phyloP scores from a whole-genome alignment of 2,329 filamentous ascomycete species.

The Aspergillus terreus region DNA sequence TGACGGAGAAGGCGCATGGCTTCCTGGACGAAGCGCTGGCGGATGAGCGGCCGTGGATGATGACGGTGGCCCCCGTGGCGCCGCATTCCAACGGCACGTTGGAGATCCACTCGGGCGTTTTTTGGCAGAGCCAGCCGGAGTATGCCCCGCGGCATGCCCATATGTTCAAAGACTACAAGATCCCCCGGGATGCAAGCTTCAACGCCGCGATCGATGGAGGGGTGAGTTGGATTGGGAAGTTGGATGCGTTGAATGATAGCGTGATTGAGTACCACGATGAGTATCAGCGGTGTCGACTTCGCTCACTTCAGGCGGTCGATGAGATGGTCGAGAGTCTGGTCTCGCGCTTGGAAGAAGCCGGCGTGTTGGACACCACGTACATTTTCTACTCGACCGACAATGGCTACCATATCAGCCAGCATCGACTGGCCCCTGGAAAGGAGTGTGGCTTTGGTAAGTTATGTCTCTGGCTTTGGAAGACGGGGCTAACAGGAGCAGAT shows the following conservation, averaged over 20 bases:
- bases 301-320: slow-evolving; percentile 51
- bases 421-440: slow-evolving; percentile 56
- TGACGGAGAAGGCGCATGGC: slow-evolving; percentile 53
- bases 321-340: slow-evolving; percentile 49
- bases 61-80: slow-evolving; percentile 61
- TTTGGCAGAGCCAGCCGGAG: slow-evolving; percentile 24
- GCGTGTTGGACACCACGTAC: slow-evolving; percentile 50
- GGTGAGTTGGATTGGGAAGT: slow-evolving; percentile 42
- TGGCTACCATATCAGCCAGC: slow-evolving; percentile 58
- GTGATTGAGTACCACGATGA: slow-evolving; percentile 50
- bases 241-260: slow-evolving; percentile 43
- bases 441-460: slow-evolving; percentile 52
- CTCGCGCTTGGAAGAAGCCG: slow-evolving; percentile 35
- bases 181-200: slow-evolving; percentile 62
- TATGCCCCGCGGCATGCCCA: slow-evolving; percentile 54
- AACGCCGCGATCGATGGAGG: slow-evolving; percentile 50
- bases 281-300: slow-evolving; percentile 48
- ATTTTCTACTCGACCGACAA: slow-evolving; percentile 60
- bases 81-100: slow-evolving; percentile 54
- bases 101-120: slow-evolving; percentile 11
- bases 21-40: slow-evolving; percentile 58
- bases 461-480: background rate
- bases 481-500: slow-evolving; percentile 13
- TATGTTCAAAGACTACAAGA: slow-evolving; percentile 55
- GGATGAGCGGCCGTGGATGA: slow-evolving; percentile 58